Evolutionary conservation across 2,329 filamentous ascomycete genomes (phyloP).

Genomic region (Aspergillus unguis): DNA sequence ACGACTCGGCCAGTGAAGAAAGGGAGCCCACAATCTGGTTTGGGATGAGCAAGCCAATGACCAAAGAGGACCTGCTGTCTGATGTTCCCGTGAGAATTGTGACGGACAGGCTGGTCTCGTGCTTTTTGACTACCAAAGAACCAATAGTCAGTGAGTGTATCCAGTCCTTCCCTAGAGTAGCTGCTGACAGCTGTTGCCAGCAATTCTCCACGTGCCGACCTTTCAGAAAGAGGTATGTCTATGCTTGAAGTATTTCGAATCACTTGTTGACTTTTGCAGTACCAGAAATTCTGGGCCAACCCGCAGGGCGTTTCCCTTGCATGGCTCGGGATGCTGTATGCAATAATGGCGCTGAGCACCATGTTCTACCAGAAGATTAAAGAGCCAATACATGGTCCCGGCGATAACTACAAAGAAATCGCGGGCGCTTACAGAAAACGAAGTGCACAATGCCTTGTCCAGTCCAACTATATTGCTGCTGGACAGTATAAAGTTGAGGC

Average conservation of each 20-base stretch:
- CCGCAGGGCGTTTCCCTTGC: conserved; percentile 27
- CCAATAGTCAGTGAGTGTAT: conserved; percentile 27
- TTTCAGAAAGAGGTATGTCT: conserved; percentile 29
- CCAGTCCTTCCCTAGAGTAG: not conserved
- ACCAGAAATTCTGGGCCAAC: conserved; percentile 31
- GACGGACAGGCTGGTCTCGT: conserved; percentile 34
- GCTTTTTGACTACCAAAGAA: conserved; percentile 33
- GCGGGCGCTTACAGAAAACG: conserved; percentile 50
- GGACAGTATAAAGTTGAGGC: conserved; percentile 34
- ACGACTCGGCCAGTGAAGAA: conserved; percentile 18
- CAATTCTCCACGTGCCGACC: conserved; percentile 29
- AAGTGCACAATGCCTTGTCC: conserved; percentile 32
- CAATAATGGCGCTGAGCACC: conserved; percentile 27
- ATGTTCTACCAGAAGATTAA: conserved; percentile 24
- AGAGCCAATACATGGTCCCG: conserved; percentile 22
- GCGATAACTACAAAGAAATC: conserved; percentile 16
- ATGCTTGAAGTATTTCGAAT: not conserved
- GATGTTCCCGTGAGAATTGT: conserved; percentile 30
- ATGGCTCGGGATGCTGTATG: conserved; percentile 33
- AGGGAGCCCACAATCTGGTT: conserved; percentile 26
- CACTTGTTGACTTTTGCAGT: conserved; percentile 15
- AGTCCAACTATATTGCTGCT: conserved; percentile 32
- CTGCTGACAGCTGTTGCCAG: conserved; percentile 14
- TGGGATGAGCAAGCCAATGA: conserved; percentile 23
- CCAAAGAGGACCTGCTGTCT: conserved; percentile 32